A percentile compares a stretch with the other conserved stretches of the same genome.
These are phyloP conservation scores for Ustilago sp. DNA, from an alignment of 1,284 basidiomycete species.

Conservation along the genomic window DNA sequence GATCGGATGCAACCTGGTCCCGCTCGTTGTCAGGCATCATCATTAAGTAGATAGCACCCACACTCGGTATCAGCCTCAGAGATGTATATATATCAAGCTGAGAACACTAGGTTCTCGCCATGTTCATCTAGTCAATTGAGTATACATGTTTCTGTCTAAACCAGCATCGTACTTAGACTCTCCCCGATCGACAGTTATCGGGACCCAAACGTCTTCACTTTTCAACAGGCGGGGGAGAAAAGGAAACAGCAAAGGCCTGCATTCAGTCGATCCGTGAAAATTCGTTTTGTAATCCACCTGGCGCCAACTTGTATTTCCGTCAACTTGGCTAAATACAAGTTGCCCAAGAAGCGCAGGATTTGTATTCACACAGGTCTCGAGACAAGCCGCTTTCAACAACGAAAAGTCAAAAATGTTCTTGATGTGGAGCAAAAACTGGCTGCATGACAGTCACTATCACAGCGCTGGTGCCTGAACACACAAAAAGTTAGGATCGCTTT, in stretches of 20 bases:
- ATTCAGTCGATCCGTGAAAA: slow-evolving; percentile 11
- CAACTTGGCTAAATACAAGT: background rate
- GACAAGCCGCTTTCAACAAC: slow-evolving; percentile 1
- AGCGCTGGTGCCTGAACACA: background rate
- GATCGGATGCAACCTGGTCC: too few relatives aligned
- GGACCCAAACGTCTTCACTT: too few relatives aligned
- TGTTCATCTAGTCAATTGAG: too few relatives aligned
- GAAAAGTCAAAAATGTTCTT: background rate
- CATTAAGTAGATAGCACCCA: too few relatives aligned
- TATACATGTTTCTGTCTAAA: too few relatives aligned
- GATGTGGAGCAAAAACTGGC: slow-evolving; percentile 1
- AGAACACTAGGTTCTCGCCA: too few relatives aligned
- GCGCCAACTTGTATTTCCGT: background rate
- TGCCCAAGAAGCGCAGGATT: background rate
- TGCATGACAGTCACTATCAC: slow-evolving; percentile 6
- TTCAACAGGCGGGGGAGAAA: background rate
- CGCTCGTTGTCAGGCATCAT: too few relatives aligned
- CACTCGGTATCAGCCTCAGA: too few relatives aligned
- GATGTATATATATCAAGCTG: too few relatives aligned
- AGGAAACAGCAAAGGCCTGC: background rate
- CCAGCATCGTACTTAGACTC: too few relatives aligned
- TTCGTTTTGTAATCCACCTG: background rate
- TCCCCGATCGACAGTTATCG: too few relatives aligned
- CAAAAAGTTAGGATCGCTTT: slow-evolving; percentile 3
- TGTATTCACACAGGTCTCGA: background rate